phyloP scores from a whole-genome alignment of 345 rosid species.

The Schrenkiella parvula region DNA sequence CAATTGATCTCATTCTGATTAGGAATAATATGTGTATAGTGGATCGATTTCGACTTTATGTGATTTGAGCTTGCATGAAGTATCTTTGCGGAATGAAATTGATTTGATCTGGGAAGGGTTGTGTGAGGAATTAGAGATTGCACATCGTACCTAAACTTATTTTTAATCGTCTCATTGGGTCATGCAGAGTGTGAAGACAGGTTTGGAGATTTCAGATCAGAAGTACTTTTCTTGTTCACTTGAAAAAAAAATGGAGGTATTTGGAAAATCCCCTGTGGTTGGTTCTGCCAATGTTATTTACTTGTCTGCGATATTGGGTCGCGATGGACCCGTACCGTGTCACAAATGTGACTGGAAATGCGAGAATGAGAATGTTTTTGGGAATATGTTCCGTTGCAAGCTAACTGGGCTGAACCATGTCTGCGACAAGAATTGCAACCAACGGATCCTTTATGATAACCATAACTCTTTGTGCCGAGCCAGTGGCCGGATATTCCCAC shows the following conservation, averaged over 20 bases:
- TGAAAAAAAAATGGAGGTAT: constrained; percentile 62
- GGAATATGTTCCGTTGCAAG: constrained; percentile 88
- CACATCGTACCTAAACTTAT: neutral
- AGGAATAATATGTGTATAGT: neutral
- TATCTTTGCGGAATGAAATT: neutral
- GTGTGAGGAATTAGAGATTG: neutral
- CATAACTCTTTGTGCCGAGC: constrained; percentile 86
- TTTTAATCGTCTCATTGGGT: neutral
- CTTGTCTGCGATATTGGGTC: constrained; percentile 67
- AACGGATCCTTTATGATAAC: constrained; percentile 90
- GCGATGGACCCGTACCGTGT: constrained; percentile 50
- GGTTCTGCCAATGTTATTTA: constrained; percentile 74
- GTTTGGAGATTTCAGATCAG: neutral
- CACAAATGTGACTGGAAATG: constrained; percentile 96
- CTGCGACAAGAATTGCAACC: constrained; percentile 98
- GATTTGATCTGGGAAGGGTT: neutral
- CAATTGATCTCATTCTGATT: neutral
- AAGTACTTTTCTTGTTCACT: neutral
- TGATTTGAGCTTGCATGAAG: neutral
- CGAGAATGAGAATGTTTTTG: constrained; percentile 76
- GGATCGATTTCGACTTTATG: neutral
- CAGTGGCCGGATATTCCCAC: constrained; percentile 71
- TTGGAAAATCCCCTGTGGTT: constrained; percentile 49
- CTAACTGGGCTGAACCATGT: constrained; percentile 81
- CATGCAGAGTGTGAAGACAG: constrained; percentile 14